phyloP scores from a whole-genome alignment of 768 basidiomycete species.

The Agaricus blazei region DNA sequence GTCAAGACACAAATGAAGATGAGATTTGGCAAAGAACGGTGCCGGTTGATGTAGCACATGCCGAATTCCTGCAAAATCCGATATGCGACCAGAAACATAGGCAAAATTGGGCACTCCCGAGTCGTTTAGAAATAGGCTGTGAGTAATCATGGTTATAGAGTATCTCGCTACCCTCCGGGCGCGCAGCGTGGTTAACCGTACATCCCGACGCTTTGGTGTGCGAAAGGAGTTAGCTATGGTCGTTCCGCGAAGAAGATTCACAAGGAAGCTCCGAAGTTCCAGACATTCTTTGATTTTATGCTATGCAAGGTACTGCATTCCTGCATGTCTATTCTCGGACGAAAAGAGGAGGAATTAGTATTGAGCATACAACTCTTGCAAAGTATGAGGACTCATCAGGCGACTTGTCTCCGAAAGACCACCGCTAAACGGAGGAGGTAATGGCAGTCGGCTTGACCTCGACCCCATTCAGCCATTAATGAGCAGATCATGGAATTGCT shows the following conservation, averaged over 20 bases:
- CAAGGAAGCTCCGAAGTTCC: conserved; percentile 6
- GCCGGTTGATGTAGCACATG: too few species aligned
- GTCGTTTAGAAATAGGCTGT: neutral
- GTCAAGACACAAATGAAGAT: conserved; percentile 6
- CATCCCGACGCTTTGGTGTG: neutral
- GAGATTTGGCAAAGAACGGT: neutral
- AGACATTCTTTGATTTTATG: conserved; percentile 11
- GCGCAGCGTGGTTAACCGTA: neutral
- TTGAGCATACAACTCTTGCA: too few species aligned
- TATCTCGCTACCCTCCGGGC: neutral
- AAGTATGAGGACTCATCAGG: too few species aligned
- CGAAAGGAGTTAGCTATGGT: neutral
- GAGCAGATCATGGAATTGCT: neutral
- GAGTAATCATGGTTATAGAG: neutral
- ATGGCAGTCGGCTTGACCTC: neutral
- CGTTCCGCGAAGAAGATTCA: conserved; percentile 1
- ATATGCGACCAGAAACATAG: neutral
- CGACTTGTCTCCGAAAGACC: too few species aligned
- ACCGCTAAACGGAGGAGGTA: neutral
- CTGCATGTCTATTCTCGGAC: conserved; percentile 1
- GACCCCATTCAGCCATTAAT: neutral
- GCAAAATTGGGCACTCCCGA: neutral
- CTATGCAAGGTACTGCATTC: conserved; percentile 12
- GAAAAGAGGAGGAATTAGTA: too few species aligned
- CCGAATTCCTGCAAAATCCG: neutral